Conservation (phyloP, 495 filamentous ascomycete species). For the Aspergillus diversus region DNA sequence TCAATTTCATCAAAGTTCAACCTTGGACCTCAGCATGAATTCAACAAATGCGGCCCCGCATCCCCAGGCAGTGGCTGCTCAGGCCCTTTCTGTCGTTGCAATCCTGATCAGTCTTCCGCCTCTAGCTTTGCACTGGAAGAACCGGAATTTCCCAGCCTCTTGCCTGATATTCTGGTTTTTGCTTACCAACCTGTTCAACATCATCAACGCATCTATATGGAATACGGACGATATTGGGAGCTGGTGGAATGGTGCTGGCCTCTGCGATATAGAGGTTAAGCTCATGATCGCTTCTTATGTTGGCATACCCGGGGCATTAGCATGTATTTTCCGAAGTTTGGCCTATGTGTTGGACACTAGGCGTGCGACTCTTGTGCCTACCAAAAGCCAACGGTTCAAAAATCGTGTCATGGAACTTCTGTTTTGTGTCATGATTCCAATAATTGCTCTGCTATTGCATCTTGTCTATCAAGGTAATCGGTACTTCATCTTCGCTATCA, state of each 20-base stretch:
- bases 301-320: constrained; percentile 63
- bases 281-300: constrained; percentile 64
- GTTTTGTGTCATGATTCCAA: constrained; percentile 70
- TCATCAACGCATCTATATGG: constrained; percentile 85
- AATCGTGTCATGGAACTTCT: constrained; percentile 61
- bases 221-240: constrained; percentile 63
- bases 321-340: constrained; percentile 75
- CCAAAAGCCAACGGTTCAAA: constrained; percentile 53
- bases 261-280: constrained; percentile 85
- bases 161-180: constrained; percentile 66
- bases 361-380: constrained; percentile 56
- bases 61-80: constrained; percentile 41
- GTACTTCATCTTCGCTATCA: constrained; percentile 73
- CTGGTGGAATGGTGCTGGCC: constrained; percentile 75
- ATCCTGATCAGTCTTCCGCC: constrained; percentile 56
- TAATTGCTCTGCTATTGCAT: constrained; percentile 66
- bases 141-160: constrained; percentile 53
- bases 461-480: constrained; percentile 70
- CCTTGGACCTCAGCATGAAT: constrained; percentile 11
- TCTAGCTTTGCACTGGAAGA: constrained; percentile 44
- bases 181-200: constrained; percentile 66
- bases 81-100: constrained; percentile 58
- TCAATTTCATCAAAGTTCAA: not conserved
- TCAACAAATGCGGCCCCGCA: constrained; percentile 15
- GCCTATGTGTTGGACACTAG: constrained; percentile 70